Evolutionary conservation across 768 basidiomycete species (phyloP).

Genomic region (Russula olivacea): DNA sequence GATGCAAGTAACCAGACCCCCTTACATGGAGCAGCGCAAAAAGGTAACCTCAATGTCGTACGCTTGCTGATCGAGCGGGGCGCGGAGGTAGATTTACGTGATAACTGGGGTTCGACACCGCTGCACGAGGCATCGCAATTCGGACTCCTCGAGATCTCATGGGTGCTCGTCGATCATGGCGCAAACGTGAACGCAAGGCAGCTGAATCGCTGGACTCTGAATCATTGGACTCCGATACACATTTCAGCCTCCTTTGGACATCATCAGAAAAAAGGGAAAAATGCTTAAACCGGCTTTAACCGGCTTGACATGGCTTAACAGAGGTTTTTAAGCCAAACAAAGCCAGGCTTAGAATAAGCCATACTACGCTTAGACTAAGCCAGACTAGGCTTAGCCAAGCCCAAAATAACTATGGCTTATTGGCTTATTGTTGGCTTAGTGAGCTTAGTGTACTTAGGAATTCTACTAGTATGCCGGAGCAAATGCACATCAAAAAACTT

Average conservation of each 20-base stretch:
- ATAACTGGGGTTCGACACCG: not conserved
- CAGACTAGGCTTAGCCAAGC: too few species aligned
- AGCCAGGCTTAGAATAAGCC: too few species aligned
- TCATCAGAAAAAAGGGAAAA: too few species aligned
- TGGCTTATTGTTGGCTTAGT: too few species aligned
- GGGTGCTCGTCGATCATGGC: not conserved
- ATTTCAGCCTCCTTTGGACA: not conserved
- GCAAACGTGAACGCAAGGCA: constrained; percentile 1
- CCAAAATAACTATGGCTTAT: too few species aligned
- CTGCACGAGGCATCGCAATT: not conserved
- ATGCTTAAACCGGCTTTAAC: too few species aligned
- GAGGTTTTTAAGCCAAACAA: too few species aligned
- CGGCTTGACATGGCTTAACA: too few species aligned
- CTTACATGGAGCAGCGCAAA: not conserved
- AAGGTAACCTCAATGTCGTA: not conserved
- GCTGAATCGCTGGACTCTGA: not conserved
- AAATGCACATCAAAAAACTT: too few species aligned
- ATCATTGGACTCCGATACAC: constrained; percentile 3
- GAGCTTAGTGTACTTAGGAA: too few species aligned
- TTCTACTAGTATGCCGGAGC: too few species aligned
- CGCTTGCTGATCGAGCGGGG: not conserved
- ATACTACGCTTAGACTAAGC: too few species aligned
- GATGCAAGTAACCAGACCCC: not conserved
- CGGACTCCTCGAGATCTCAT: not conserved
- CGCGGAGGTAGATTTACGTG: constrained; percentile 7